Percentiles rank a stretch among this genome's conserved stretches.
These are phyloP conservation scores for Schizophyllum amplum DNA, from an alignment of 1,284 basidiomycete genomes.

Conservation along the genomic window DNA sequence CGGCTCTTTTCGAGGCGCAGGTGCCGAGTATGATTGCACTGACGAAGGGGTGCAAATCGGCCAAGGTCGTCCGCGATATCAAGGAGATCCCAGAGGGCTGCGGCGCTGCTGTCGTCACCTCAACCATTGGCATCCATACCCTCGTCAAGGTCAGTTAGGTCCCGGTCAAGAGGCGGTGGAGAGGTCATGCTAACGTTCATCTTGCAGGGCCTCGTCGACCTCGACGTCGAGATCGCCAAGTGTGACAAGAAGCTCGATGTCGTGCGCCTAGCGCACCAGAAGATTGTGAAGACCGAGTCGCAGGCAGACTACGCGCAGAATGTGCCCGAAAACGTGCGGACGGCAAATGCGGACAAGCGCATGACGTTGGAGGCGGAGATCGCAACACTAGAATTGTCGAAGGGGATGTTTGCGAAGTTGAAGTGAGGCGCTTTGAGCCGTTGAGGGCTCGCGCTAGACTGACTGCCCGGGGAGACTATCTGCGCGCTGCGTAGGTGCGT, in stretches of 20 bases:
- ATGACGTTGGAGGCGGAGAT: slow-evolving; percentile 61
- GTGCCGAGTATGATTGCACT: slow-evolving; percentile 72
- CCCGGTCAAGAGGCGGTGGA: too few relatives aligned
- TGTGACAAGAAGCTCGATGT: slow-evolving; percentile 82
- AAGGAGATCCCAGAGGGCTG: slow-evolving; percentile 80
- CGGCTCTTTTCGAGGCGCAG: slow-evolving; percentile 64
- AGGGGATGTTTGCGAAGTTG: slow-evolving; percentile 50
- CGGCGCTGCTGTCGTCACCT: slow-evolving; percentile 74
- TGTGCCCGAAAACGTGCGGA: slow-evolving; percentile 71
- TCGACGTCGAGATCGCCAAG: slow-evolving; percentile 79
- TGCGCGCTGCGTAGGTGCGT: too few relatives aligned
- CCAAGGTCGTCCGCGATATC: slow-evolving; percentile 49
- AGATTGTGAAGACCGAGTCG: slow-evolving; percentile 67
- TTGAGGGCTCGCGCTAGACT: too few relatives aligned
- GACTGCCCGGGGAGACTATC: too few relatives aligned
- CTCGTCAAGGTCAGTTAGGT: slow-evolving; percentile 65
- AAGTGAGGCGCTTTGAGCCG: too few relatives aligned
- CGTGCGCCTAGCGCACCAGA: slow-evolving; percentile 61
- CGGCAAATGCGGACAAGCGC: slow-evolving; percentile 71
- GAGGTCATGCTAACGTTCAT: background rate
- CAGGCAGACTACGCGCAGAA: slow-evolving; percentile 73
- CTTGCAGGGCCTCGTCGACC: slow-evolving; percentile 72
- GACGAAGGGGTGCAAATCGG: slow-evolving; percentile 83
- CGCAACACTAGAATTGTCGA: slow-evolving; percentile 46
- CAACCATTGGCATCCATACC: slow-evolving; percentile 71